These are phyloP conservation scores for Erysimum cheiri DNA, from an alignment of 441 rosid species.

Conservation along the genomic window DNA sequence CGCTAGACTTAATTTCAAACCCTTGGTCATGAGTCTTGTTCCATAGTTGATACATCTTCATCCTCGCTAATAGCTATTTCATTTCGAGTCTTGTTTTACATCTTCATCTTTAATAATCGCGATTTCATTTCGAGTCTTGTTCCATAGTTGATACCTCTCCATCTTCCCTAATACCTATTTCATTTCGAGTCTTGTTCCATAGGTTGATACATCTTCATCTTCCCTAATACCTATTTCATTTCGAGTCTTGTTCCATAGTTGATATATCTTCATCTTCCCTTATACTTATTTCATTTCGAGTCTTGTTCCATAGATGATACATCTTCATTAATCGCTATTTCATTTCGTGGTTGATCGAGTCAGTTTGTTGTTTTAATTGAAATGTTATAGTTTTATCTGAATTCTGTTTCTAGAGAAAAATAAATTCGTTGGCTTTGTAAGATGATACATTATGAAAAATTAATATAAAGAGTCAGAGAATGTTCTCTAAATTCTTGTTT, in stretches of 20 bases:
- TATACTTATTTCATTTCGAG: too few relatives aligned
- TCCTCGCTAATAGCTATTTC: neutral
- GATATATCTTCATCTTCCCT: too few relatives aligned
- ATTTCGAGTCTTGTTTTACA: neutral
- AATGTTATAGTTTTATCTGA: too few relatives aligned
- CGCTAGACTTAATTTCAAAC: constrained; percentile 6
- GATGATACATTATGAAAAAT: neutral
- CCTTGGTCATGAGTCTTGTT: constrained; percentile 1
- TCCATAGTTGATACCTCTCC: too few relatives aligned
- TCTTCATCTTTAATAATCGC: too few relatives aligned
- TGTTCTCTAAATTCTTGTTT: neutral
- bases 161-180: neutral
- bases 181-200: neutral
- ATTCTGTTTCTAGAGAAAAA: neutral
- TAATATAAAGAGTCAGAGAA: neutral
- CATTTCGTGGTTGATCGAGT: neutral
- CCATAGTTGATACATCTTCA: neutral
- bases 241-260: too few relatives aligned
- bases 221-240: too few relatives aligned
- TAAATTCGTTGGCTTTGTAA: neutral
- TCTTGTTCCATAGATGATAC: too few relatives aligned
- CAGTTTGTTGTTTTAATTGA: neutral
- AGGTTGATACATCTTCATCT: too few relatives aligned
- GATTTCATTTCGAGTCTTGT: too few relatives aligned
- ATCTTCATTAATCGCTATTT: too few relatives aligned